Percentiles rank a stretch among this genome's conserved stretches.
These are phyloP conservation scores for Syzygium aqueum DNA, from an alignment of 345 rosid species.

Conservation along the genomic window DNA sequence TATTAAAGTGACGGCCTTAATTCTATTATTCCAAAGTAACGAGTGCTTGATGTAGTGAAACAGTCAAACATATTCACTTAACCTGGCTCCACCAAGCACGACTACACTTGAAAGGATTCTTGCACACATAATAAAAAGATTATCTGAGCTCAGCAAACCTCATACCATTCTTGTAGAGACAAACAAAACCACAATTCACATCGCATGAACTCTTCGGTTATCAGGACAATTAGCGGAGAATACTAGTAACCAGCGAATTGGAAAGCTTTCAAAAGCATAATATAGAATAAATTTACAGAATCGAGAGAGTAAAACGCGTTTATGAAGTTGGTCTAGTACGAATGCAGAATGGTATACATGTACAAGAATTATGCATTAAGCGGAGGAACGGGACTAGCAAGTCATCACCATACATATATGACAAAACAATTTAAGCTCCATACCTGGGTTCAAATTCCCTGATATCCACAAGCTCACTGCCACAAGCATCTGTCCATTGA, in stretches of 20 bases:
- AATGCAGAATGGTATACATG: neutral
- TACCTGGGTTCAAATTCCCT: conserved; percentile 98
- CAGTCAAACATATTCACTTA: neutral
- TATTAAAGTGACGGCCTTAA: neutral
- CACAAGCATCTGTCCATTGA: conserved; percentile 93
- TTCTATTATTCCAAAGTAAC: neutral
- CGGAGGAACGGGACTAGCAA: neutral
- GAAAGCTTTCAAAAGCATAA: neutral
- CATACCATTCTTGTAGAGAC: neutral
- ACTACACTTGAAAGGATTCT: neutral
- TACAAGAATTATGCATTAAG: neutral
- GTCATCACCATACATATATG: neutral
- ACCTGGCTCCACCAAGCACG: neutral
- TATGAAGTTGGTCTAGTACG: neutral
- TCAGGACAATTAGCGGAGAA: neutral
- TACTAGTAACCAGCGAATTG: neutral
- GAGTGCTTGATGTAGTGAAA: neutral
- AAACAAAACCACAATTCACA: neutral
- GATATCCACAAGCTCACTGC: conserved; percentile 79
- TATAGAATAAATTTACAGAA: neutral
- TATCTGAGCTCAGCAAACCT: neutral
- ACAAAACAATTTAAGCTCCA: neutral
- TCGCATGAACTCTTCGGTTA: neutral
- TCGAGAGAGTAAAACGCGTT: neutral
- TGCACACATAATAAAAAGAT: neutral